Percentiles rank a stretch among this genome's conserved stretches.
Conservation (phyloP, 1,284 basidiomycete species). For the Meira nashicola region DNA sequence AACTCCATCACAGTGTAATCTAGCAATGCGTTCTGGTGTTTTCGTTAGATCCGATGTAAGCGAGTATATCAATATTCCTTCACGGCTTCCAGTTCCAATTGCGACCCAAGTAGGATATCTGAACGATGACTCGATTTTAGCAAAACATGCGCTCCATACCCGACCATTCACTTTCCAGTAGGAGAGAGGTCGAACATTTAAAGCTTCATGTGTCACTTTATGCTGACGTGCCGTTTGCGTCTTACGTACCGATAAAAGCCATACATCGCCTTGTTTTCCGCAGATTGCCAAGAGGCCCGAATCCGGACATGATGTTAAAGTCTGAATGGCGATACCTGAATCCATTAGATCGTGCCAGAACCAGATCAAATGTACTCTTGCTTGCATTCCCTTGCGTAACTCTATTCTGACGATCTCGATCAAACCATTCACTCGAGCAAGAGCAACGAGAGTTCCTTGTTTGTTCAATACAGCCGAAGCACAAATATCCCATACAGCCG, state of each 20-base stretch:
- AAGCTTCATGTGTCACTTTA: background rate
- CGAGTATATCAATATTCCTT: slow-evolving; percentile 1
- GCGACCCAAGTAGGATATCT: background rate
- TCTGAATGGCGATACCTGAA: background rate
- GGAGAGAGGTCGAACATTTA: background rate
- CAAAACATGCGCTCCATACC: slow-evolving; percentile 4
- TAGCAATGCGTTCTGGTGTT: background rate
- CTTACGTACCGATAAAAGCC: too few species aligned
- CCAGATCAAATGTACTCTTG: too few species aligned
- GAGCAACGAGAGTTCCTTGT: background rate
- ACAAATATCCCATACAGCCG: slow-evolving; percentile 8
- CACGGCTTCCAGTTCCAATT: background rate
- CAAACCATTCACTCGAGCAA: slow-evolving; percentile 6
- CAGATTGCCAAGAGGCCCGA: background rate
- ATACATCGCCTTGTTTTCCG: too few species aligned
- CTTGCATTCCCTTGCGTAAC: background rate
- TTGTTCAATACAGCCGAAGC: background rate
- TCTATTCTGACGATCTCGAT: background rate
- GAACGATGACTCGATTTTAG: background rate
- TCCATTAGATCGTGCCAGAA: too few species aligned
- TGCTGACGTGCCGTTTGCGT: background rate
- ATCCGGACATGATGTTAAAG: background rate
- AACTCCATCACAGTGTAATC: too few species aligned
- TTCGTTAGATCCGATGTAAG: background rate
- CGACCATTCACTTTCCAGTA: slow-evolving; percentile 1